Base-by-base conservation (phyloP, 352 stramenopile species). In the Phytopythium sindhum region DNA sequence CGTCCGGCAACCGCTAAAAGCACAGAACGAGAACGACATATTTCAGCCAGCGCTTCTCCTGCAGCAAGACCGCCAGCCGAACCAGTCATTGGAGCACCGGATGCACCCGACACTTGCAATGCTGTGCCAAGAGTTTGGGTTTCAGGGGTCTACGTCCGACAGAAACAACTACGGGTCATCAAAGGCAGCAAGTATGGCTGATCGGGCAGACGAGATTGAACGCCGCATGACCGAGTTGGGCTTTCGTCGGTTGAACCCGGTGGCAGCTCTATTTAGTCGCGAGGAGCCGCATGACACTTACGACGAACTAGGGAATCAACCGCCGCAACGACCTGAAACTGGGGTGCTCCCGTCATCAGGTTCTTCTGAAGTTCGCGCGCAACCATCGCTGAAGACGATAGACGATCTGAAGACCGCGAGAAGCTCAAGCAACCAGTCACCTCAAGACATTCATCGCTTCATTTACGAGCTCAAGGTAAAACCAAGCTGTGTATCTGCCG, bases 401-500 rank as follows among this genome's bases (percentile, higher is more conserved):
- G 71, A 78, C 56, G 71, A 78, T 48, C 75, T 74, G 62, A 53
- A 71, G 62, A 37, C 65, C 26, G 12, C 28, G 62, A 37, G 45
- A 64, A 0, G 48, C 59, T 50, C 63, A 31, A 21, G n/a, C 6
- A 14, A 55, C 53, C 71, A 65, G 29, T 75, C 65, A 15, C 54
- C 73, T 1, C 81, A 86, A 57, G 74, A 88, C 60, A 61, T 89
- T 9, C 74, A 85, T 61, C 69, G 65, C 10, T 69, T 86, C n/a
- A 77, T 88, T 54, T 90, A 90, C 55, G 77, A 89, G 50, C 68
- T 90, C 1, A 90, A 90, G 72, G 76, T 78, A 31, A 15, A 19
- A 15, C 2, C 26, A 12, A 23, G 33, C 31, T 29, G 4, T 35
- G 35, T 24, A 29, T 17, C 35, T 31, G 26, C 12, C 52, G 21